Conservation (phyloP, 2,329 filamentous ascomycete genomes). For the Orbilia oligospora region DNA sequence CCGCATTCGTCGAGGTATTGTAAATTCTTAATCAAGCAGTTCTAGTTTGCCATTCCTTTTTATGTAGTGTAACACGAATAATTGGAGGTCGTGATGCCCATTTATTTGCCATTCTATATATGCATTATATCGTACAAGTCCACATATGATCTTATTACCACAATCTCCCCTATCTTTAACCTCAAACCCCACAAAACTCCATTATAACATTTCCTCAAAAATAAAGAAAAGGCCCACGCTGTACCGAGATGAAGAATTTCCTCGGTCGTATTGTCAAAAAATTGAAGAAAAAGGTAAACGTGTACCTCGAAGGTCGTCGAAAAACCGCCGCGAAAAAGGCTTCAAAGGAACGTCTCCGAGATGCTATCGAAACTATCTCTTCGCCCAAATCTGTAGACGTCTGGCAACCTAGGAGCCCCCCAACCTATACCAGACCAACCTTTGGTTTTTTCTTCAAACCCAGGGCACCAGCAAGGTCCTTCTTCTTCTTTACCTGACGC, state of each 20-base stretch:
- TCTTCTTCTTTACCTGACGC: conserved; percentile 86
- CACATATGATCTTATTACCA: neutral
- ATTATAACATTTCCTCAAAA: conserved; percentile 3
- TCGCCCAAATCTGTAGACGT: neutral
- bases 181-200: conserved; percentile 10
- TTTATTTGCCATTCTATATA: conserved; percentile 7
- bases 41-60: too few relatives aligned
- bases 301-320: conserved; percentile 10
- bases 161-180: neutral
- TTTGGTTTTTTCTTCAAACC: conserved; percentile 88
- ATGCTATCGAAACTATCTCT: conserved; percentile 9
- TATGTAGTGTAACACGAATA: too few relatives aligned
- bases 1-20: too few relatives aligned
- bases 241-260: neutral
- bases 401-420: conserved; percentile 21
- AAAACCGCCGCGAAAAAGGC: neutral
- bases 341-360: neutral
- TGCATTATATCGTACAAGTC: conserved; percentile 18
- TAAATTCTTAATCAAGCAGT: too few relatives aligned
- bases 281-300: conserved; percentile 15
- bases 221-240: neutral
- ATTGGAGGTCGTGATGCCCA: too few relatives aligned
- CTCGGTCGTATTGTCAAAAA: neutral
- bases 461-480: conserved; percentile 79
- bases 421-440: conserved; percentile 70